These are phyloP conservation scores for Hamigera avellanea DNA, from an alignment of 495 filamentous ascomycete genomes.

Conservation along the genomic window DNA sequence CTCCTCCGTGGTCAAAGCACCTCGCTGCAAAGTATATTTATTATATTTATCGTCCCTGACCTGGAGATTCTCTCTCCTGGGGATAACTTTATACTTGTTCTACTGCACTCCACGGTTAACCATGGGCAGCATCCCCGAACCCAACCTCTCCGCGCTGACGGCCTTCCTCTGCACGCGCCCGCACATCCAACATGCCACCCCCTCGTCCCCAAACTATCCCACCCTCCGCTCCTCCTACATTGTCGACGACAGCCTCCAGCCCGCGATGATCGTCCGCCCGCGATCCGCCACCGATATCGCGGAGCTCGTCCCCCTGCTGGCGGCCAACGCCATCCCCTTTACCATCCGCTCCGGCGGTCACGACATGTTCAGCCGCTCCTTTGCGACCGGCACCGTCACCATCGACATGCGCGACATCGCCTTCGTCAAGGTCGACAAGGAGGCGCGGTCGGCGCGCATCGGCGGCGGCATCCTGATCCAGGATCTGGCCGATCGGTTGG, in stretches of 20 bases:
- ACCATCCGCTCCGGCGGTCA: conserved; percentile 25
- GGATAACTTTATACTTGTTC: too few species aligned
- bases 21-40: too few species aligned
- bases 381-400: conserved; percentile 12
- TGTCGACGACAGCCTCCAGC: conserved; percentile 1
- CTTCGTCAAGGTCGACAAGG: conserved; percentile 14
- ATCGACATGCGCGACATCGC: conserved; percentile 30
- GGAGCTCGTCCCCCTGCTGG: conserved; percentile 12
- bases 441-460: conserved; percentile 16
- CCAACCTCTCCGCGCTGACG: background rate
- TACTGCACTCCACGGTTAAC: too few species aligned
- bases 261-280: conserved; percentile 22
- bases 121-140: too few species aligned
- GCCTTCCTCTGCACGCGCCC: background rate
- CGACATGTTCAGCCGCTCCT: conserved; percentile 18
- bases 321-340: conserved; percentile 13
- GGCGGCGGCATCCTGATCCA: conserved; percentile 24
- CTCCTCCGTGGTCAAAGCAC: too few species aligned
- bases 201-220: background rate
- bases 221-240: background rate
- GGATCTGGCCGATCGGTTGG: conserved; percentile 12
- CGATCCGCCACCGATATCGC: conserved; percentile 21
- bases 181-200: background rate
- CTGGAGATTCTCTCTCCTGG: too few species aligned
- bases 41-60: too few species aligned